Conservation (phyloP, 805 yeast species). For the Yarrowia keelungensis region DNA sequence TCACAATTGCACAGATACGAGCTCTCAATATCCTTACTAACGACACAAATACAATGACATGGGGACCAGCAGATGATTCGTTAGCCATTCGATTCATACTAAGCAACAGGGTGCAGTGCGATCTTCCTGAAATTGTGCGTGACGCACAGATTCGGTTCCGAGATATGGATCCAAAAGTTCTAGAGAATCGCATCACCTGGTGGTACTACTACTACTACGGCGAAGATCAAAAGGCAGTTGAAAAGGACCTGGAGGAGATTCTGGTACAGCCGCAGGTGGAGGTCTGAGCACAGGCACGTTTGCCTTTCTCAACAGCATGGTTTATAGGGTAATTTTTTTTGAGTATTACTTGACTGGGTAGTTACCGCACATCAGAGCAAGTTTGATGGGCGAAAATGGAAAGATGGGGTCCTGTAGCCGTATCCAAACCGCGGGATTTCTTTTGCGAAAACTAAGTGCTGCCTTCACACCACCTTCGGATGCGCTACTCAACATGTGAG, state of each 20-base stretch:
- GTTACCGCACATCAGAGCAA: not conserved
- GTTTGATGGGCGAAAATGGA: not conserved
- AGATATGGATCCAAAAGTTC: not conserved
- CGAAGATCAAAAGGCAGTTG: slow-evolving; percentile 1
- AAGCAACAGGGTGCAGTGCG: slow-evolving; percentile 11
- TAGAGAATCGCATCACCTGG: slow-evolving; percentile 23
- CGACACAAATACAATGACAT: slow-evolving; percentile 5
- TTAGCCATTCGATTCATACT: slow-evolving; percentile 8
- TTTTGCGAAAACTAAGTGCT: not conserved
- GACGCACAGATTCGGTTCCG: slow-evolving; percentile 13
- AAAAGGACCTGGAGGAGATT: slow-evolving; percentile 3
- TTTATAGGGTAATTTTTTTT: not conserved
- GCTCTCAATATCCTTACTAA: not conserved
- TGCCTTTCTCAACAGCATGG: slow-evolving; percentile 6
- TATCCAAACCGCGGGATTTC: not conserved
- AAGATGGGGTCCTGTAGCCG: not conserved
- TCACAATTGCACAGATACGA: not conserved
- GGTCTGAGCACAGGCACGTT: slow-evolving; percentile 3
- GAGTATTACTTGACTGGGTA: not conserved
- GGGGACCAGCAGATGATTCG: slow-evolving; percentile 24
- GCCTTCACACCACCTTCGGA: not conserved
- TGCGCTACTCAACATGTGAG: slow-evolving; percentile 5
- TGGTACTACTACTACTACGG: slow-evolving; percentile 26
- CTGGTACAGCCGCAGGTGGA: slow-evolving; percentile 23
- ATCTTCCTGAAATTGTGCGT: slow-evolving; percentile 4